Base-by-base conservation (phyloP, 2,329 filamentous ascomycete genomes). In the Pseudogymnoascus sp. region DNA sequence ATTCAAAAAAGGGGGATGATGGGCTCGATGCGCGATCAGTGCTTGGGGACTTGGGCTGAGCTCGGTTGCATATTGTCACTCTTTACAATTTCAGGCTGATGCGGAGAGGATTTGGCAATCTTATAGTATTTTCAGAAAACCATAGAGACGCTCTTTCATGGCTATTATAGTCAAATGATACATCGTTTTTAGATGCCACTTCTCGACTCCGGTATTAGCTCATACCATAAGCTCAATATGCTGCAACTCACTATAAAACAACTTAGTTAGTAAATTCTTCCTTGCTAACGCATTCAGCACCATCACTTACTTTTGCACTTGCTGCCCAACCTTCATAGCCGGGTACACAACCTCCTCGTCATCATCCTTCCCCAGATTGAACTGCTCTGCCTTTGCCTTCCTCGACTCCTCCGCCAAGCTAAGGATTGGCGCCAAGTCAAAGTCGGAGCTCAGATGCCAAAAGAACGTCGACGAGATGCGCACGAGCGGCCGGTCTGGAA, bases 381-480 rank as follows among this genome's bases (percentile, higher is more conserved):
- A 74, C 73, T 83, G 79, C 68, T 78, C 75, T 2, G 74, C 75
- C 38, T 81, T 73, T 2, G 84, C 72, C 42, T 69, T 69, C 58
- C 67, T 72, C 4, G 82, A 82, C 65, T 73, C 73, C 45, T 78
- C 76, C 0, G 72, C 77, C 38, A 84, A 74, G 60, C 70, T 71
- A 0, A 80, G 78, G 42, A 85, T 75, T 1, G 84, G 84, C 2
- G 68, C 72, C 5, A 86, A 72, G 62, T 85, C 81, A 62, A 79
- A 79, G 67, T 86, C 83, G 16, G 81, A 84, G 42, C 77, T 78
- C 25, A 86, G 73, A 61, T 85, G 83, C 80, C 82, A 86, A 74
- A 86, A 86, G 62, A 85, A 76, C 2, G 83, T 86, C 58, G 81
- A 84, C 36, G 81, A 84, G 70, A 86, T 85, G 58, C 83, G 76